Conservation (phyloP, 495 filamentous ascomycete species). For the Penicillium egyptiacum region DNA sequence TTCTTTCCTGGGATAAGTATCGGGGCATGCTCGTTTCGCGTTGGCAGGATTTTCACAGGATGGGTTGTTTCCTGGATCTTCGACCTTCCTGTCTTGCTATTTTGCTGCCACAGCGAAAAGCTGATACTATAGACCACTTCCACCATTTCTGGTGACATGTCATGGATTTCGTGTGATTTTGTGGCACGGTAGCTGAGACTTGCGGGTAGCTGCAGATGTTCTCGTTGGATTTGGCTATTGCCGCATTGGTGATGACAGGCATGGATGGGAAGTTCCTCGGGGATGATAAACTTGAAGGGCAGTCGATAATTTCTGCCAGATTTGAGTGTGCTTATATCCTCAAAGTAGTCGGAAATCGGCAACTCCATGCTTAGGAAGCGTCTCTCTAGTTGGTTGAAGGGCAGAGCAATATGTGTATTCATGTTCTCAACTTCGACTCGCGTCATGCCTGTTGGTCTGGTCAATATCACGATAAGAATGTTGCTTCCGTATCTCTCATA, state of each 20-base stretch:
- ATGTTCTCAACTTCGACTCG: constrained; percentile 9
- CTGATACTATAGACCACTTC: constrained; percentile 9
- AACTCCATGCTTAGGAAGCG: constrained; percentile 6
- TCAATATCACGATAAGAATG: not conserved
- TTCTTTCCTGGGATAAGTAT: not conserved
- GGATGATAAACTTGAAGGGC: constrained; percentile 8
- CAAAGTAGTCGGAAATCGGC: not conserved
- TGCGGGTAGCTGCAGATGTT: constrained; percentile 12
- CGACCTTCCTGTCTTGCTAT: not conserved
- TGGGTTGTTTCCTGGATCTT: constrained; percentile 4
- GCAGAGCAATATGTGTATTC: constrained; percentile 6
- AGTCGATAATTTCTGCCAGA: not conserved
- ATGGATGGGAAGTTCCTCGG: constrained; percentile 10
- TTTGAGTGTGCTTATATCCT: not conserved
- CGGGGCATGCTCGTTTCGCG: constrained; percentile 5
- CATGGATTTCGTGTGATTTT: not conserved
- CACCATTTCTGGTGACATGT: constrained; percentile 11
- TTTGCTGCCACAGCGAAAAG: constrained; percentile 2
- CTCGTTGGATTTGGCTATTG: constrained; percentile 5
- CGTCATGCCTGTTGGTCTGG: not conserved
- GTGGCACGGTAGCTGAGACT: not conserved
- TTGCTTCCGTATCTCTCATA: not conserved
- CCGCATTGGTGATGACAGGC: constrained; percentile 10
- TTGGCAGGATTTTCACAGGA: constrained; percentile 10
- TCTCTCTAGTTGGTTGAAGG: not conserved